Evolutionary conservation across 371 early-diverging fungal species (phyloP), one percentile per base, ranked within the genome.

Genomic region (Umbelopsis sp.): DNA sequence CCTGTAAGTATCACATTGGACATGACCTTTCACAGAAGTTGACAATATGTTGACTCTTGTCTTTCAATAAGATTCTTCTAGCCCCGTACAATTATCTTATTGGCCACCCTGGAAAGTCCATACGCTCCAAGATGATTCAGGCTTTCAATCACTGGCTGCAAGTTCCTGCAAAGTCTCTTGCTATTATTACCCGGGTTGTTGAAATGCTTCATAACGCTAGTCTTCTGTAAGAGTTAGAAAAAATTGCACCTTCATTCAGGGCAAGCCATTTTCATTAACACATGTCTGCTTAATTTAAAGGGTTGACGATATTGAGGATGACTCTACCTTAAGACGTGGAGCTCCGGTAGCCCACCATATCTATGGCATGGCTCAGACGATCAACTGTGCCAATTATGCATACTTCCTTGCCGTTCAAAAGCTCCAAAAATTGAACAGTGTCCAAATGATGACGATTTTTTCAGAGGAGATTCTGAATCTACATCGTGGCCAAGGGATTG

Each of bases 251-350:
- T 22, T 22, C 22, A 22, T 22, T 22, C 22, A 22, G 22, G 22
- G 22, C 22, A 68, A 45, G 24, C 32, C 65, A 7, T 57, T 1
- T 35, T 57, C 18, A 65, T 25, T 14, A 14, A 63, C 8, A 44
- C 63, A 14, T 38, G 2, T 25, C 1, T 12, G 16, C n/a, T 57
- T 20, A 5, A 25, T 4, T 53, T 3, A 74, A 29, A 93, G 93
- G 37, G 89, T 98, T 48, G 98, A 98, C 75, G 99, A 99, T 72
- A 93, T 99, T 20, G 94, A 99, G 77, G 99, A 99, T 76, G 91
- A 87, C 66, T 97, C 97, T 0, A 85, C 84, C 24, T 71, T 98
- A 63, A 83, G 98, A 52, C 84, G 98, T 65, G 98, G 98, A 3
- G 88, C 91, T 4, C 99, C 99, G 64, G 98, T 94, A 24, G 96